phyloP scores from a whole-genome alignment of 2,329 filamentous ascomycete species.

The Arachnopeziza araneosa region DNA sequence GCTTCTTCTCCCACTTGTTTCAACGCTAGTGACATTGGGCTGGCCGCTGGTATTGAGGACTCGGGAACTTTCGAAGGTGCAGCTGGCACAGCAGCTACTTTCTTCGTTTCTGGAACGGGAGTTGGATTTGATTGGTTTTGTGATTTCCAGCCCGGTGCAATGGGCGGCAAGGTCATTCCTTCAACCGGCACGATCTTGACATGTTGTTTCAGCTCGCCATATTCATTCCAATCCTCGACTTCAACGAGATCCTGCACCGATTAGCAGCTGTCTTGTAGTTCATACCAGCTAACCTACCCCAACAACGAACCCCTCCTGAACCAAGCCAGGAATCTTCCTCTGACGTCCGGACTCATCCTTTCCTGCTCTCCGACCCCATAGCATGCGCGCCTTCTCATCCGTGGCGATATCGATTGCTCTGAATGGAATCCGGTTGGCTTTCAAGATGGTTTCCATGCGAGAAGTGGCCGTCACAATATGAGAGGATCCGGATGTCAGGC shows the following conservation, averaged over 20 bases:
- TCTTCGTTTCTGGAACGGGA: slow-evolving; percentile 3
- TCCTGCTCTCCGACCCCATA: slow-evolving; percentile 80
- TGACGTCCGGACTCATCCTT: slow-evolving; percentile 56
- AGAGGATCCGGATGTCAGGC: slow-evolving; percentile 88
- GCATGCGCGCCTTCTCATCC: slow-evolving; percentile 78
- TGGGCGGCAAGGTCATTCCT: slow-evolving; percentile 4
- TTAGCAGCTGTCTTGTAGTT: slow-evolving; percentile 12
- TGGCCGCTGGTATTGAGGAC: slow-evolving; percentile 11
- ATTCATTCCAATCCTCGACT: slow-evolving; percentile 99
- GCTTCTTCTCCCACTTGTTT: slow-evolving; percentile 59
- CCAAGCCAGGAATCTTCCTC: slow-evolving; percentile 81
- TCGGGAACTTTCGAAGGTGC: slow-evolving; percentile 16
- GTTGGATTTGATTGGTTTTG: slow-evolving; percentile 9
- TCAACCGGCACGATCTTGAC: slow-evolving; percentile 52
- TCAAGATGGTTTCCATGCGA: slow-evolving; percentile 91
- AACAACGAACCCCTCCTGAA: slow-evolving; percentile 79
- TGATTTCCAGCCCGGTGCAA: slow-evolving; percentile 20
- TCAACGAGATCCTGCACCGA: slow-evolving; percentile 73
- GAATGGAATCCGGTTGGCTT: slow-evolving; percentile 91
- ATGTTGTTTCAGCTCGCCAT: slow-evolving; percentile 86
- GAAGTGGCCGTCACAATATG: slow-evolving; percentile 96
- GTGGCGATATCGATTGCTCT: slow-evolving; percentile 87
- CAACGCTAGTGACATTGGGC: slow-evolving; percentile 38
- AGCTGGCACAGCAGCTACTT: slow-evolving; percentile 17
- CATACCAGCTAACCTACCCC: slow-evolving; percentile 58